phyloP scores from a whole-genome alignment of 371 early-diverging fungal species.

The Rhizopus arrhizus region DNA sequence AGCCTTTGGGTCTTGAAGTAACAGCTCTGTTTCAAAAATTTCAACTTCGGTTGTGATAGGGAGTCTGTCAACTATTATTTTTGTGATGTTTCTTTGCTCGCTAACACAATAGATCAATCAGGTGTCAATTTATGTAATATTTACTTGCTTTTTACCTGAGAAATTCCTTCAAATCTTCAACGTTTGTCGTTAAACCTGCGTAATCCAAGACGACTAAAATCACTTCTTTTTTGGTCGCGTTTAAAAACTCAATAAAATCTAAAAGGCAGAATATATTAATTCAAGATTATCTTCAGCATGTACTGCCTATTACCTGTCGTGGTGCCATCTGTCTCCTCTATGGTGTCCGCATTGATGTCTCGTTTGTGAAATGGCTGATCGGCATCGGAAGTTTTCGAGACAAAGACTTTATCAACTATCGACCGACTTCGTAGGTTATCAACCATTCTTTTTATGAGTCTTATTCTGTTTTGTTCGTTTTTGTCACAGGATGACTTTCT shows the following conservation, averaged over 20 bases:
- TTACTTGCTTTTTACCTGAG: constrained; percentile 22
- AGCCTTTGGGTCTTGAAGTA: constrained; percentile 18
- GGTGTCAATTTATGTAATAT: constrained; percentile 22
- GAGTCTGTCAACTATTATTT: constrained; percentile 24
- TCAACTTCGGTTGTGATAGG: constrained; percentile 23
- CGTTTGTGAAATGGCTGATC: constrained; percentile 14
- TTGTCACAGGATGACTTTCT: constrained; percentile 9
- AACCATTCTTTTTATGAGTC: constrained; percentile 11
- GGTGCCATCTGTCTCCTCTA: constrained; percentile 16
- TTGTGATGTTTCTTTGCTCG: constrained; percentile 19
- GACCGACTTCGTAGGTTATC: constrained; percentile 15
- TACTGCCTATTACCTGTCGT: constrained; percentile 18
- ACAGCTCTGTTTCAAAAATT: constrained; percentile 23
- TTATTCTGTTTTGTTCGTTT: constrained; percentile 14
- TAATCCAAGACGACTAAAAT: constrained; percentile 22
- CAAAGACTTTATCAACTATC: constrained; percentile 17
- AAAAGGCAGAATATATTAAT: constrained; percentile 24
- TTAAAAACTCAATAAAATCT: constrained; percentile 20
- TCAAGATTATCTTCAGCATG: constrained; percentile 23
- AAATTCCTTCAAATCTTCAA: constrained; percentile 23
- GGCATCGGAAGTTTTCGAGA: constrained; percentile 12
- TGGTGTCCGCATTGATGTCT: constrained; percentile 10
- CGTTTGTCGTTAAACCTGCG: constrained; percentile 18
- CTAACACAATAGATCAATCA: constrained; percentile 22
- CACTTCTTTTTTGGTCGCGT: constrained; percentile 16